These are phyloP conservation scores for Amanita rubescens DNA, from an alignment of 768 basidiomycete species.

Conservation along the genomic window DNA sequence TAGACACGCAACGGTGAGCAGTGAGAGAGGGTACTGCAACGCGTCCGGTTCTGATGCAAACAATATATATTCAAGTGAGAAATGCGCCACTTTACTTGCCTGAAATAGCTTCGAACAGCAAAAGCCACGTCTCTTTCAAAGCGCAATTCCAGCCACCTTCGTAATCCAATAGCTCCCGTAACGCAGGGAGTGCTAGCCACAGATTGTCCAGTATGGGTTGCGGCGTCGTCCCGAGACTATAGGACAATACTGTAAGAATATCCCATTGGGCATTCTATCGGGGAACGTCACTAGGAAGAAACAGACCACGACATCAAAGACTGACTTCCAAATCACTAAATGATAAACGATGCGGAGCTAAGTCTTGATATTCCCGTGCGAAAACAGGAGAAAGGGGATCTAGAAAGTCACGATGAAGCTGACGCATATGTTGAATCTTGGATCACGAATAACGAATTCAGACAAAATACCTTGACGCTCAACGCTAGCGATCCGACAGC, in stretches of 20 bases:
- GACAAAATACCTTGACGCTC: constrained; percentile 47
- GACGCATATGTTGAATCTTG: constrained; percentile 2
- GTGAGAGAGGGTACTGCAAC: constrained; percentile 42
- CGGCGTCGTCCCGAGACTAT: constrained; percentile 43
- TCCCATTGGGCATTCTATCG: constrained; percentile 49
- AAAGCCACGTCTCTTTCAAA: constrained; percentile 41
- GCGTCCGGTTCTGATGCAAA: constrained; percentile 41
- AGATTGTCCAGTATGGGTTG: constrained; percentile 53
- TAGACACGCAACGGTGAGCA: constrained; percentile 47
- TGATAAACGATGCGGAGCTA: constrained; percentile 41
- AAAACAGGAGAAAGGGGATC: constrained; percentile 46
- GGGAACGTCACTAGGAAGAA: background rate
- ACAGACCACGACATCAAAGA: background rate
- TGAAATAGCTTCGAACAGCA: constrained; percentile 35
- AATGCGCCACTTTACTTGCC: constrained; percentile 24
- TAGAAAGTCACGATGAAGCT: constrained; percentile 63
- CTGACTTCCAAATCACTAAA: constrained; percentile 50
- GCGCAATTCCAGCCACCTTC: constrained; percentile 40
- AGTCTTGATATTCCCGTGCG: constrained; percentile 38
- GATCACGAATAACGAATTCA: background rate
- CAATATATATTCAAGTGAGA: background rate
- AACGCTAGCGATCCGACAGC: constrained; percentile 53
- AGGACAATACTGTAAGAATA: constrained; percentile 39
- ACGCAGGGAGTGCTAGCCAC: constrained; percentile 46
- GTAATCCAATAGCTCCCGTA: constrained; percentile 35